Conservation (phyloP, 768 basidiomycete genomes). For the Suillus ampliporus region DNA sequence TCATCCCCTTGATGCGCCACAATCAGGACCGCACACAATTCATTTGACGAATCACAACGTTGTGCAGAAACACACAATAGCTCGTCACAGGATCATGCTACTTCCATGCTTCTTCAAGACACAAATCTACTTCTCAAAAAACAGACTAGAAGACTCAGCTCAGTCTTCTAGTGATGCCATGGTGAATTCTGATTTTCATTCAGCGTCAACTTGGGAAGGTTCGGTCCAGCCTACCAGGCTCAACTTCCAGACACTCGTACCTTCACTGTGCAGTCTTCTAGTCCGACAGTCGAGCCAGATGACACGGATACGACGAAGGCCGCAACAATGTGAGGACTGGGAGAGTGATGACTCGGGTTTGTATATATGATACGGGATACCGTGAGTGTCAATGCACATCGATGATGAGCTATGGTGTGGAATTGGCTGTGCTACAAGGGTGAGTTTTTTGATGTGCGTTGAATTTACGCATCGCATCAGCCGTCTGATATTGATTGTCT, state of each 20-base stretch:
- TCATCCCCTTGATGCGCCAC: too few species aligned
- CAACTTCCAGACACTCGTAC: too few species aligned
- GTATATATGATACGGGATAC: neutral
- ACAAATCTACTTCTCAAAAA: too few species aligned
- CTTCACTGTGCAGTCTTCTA: neutral
- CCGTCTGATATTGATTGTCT: neutral
- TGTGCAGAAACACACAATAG: too few species aligned
- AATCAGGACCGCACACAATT: too few species aligned
- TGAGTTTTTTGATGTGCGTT: neutral
- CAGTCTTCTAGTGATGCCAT: neutral
- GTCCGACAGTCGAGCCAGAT: neutral
- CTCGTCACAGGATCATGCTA: too few species aligned
- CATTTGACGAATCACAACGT: too few species aligned
- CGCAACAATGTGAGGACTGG: neutral
- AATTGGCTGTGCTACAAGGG: constrained; percentile 1
- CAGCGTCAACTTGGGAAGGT: neutral
- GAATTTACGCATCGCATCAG: neutral
- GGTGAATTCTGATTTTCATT: neutral
- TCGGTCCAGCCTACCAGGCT: neutral
- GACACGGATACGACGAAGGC: neutral
- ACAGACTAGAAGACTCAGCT: too few species aligned
- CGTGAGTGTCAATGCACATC: neutral
- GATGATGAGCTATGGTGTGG: neutral
- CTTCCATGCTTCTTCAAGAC: too few species aligned
- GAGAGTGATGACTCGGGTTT: neutral